phyloP scores from a whole-genome alignment of 768 basidiomycete species.

The Solioccasus polychromus region DNA sequence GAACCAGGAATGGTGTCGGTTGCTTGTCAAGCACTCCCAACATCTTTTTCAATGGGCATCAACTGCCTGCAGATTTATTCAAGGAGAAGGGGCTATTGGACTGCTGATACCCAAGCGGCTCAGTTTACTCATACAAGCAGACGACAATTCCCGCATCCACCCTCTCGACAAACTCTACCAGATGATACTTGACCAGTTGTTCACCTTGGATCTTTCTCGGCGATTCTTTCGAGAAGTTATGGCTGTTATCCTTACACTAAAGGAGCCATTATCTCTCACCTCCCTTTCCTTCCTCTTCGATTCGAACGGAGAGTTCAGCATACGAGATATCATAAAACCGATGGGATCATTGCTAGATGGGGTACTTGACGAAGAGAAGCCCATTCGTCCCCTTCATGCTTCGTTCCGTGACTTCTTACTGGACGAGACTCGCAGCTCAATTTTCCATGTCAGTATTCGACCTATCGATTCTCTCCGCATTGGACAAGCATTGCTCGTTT shows the following conservation, averaged over 20 bases:
- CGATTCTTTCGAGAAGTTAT: not conserved
- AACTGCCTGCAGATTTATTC: constrained; percentile 16
- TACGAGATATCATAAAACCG: too few species aligned
- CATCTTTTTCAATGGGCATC: constrained; percentile 26
- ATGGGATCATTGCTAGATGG: constrained; percentile 4
- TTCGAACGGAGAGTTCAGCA: too few species aligned
- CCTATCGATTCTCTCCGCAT: not conserved
- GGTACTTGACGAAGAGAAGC: not conserved
- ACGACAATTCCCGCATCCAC: not conserved
- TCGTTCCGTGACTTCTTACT: constrained; percentile 4
- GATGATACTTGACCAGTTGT: not conserved
- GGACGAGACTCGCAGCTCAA: not conserved
- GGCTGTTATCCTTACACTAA: not conserved
- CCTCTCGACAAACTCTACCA: not conserved
- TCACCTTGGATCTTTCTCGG: not conserved
- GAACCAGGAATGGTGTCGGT: constrained; percentile 8
- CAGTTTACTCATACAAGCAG: not conserved
- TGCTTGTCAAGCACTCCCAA: constrained; percentile 12
- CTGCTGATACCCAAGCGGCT: not conserved
- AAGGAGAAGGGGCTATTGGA: not conserved
- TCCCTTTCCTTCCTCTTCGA: not conserved
- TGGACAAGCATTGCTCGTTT: not conserved
- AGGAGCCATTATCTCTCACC: not conserved
- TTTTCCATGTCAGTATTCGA: not conserved
- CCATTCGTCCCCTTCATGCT: too few species aligned